Evolutionary conservation across 2,329 filamentous ascomycete genomes (phyloP).

Genomic region (Ceratocystis ficicola): DNA sequence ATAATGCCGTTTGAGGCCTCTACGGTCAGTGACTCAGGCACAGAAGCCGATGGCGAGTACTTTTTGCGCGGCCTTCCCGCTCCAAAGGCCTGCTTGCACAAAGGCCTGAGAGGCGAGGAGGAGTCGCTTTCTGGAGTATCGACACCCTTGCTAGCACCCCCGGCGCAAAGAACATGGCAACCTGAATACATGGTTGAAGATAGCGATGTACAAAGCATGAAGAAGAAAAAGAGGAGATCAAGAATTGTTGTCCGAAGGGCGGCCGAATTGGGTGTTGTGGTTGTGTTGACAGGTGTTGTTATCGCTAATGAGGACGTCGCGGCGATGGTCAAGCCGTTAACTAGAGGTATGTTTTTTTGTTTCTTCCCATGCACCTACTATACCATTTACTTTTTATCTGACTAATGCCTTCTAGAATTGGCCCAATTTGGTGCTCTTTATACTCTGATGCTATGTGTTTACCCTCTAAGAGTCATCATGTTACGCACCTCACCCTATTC

Average conservation of each 20-base stretch:
- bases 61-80: slow-evolving; percentile 76
- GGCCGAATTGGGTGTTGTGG: slow-evolving; percentile 42
- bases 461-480: slow-evolving; percentile 46
- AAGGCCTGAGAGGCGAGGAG: slow-evolving; percentile 57
- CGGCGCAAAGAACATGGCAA: slow-evolving; percentile 33
- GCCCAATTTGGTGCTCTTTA: slow-evolving; percentile 31
- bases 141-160: slow-evolving; percentile 41
- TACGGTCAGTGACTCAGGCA: slow-evolving; percentile 65
- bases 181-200: neutral
- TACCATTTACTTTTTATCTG: neutral
- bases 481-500: slow-evolving; percentile 36
- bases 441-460: slow-evolving; percentile 36
- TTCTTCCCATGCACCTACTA: no score
- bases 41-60: slow-evolving; percentile 89
- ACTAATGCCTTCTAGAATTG: slow-evolving; percentile 33
- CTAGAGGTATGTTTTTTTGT: slow-evolving; percentile 3
- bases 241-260: slow-evolving; percentile 42
- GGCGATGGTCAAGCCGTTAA: neutral
- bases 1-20: slow-evolving; percentile 9
- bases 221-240: slow-evolving; percentile 30
- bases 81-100: slow-evolving; percentile 58
- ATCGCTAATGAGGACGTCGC: slow-evolving; percentile 35
- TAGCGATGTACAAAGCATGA: slow-evolving; percentile 22
- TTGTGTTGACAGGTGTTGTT: slow-evolving; percentile 38
- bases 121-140: slow-evolving; percentile 43